Evolutionary conservation across 371 early-diverging fungal genomes (phyloP).

Genomic region (Mortierella sp.): DNA sequence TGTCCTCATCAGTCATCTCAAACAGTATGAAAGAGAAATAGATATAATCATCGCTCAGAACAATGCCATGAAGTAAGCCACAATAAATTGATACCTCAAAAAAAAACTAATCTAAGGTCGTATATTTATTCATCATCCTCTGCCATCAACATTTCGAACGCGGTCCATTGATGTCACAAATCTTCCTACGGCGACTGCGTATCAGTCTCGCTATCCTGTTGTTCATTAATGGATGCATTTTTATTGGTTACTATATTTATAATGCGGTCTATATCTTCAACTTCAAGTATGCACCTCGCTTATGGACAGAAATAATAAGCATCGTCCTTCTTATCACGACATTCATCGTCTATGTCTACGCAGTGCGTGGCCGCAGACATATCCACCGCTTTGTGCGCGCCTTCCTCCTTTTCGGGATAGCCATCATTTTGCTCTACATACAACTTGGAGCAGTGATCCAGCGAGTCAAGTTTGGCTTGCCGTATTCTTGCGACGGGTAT

Average conservation of each 20-base stretch:
- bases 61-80: too few relatives aligned
- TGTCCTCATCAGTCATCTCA: too few relatives aligned
- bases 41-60: too few relatives aligned
- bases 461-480: neutral
- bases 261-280: neutral
- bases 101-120: too few relatives aligned
- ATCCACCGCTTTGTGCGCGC: slow-evolving; percentile 5
- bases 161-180: slow-evolving; percentile 2
- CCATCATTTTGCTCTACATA: slow-evolving; percentile 10
- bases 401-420: neutral
- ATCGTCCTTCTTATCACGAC: neutral
- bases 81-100: too few relatives aligned
- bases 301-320: neutral
- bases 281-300: neutral
- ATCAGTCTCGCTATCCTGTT: neutral
- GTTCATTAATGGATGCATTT: neutral
- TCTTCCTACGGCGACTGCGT: neutral
- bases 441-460: neutral
- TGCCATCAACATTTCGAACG: too few relatives aligned
- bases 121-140: too few relatives aligned
- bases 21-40: too few relatives aligned
- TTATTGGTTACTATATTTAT: neutral
- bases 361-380: neutral
- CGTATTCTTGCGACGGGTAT: neutral
- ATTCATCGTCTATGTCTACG: neutral